These are phyloP conservation scores for Caulochytrium protostelioides DNA, from an alignment of 371 early-diverging fungal genomes.

Conservation along the genomic window DNA sequence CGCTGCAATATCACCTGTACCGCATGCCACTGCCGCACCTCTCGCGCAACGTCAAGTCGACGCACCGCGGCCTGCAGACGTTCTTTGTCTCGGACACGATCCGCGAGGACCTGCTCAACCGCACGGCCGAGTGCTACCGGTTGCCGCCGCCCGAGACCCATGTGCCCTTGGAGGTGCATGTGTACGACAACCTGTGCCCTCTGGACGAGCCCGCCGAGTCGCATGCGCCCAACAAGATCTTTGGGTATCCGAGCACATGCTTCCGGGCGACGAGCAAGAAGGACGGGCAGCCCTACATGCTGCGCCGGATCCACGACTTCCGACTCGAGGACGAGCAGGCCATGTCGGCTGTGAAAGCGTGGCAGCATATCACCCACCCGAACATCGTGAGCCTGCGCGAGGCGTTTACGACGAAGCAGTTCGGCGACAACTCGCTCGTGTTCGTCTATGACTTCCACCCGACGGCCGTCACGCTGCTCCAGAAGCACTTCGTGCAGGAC, in stretches of 20 bases:
- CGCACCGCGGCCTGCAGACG: constrained; percentile 49
- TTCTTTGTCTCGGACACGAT: constrained; percentile 65
- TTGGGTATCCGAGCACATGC: constrained; percentile 50
- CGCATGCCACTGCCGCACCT: constrained; percentile 45
- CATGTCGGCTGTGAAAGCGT: constrained; percentile 57
- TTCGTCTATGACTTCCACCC: constrained; percentile 83
- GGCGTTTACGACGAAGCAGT: constrained; percentile 81
- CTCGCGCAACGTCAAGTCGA: constrained; percentile 39
- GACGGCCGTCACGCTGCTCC: constrained; percentile 43
- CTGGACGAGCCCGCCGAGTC: constrained; percentile 30
- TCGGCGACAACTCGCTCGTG: constrained; percentile 73
- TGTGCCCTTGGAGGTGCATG: constrained; percentile 45
- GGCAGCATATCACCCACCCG: constrained; percentile 60
- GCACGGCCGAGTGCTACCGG: constrained; percentile 35
- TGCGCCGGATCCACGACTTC: constrained; percentile 61
- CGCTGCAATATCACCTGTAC: constrained; percentile 55
- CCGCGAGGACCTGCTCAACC: constrained; percentile 46
- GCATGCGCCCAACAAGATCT: constrained; percentile 25
- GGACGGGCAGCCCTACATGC: constrained; percentile 60
- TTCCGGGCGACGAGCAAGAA: constrained; percentile 62
- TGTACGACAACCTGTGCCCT: constrained; percentile 60
- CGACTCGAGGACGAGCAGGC: constrained; percentile 53
- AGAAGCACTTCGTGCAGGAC: constrained; percentile 30
- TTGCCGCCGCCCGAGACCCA: not conserved
- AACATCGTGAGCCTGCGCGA: constrained; percentile 71